Conservation (phyloP, 225 moss, liverwort and hornwort species). For the Polytrichum commune region DNA sequence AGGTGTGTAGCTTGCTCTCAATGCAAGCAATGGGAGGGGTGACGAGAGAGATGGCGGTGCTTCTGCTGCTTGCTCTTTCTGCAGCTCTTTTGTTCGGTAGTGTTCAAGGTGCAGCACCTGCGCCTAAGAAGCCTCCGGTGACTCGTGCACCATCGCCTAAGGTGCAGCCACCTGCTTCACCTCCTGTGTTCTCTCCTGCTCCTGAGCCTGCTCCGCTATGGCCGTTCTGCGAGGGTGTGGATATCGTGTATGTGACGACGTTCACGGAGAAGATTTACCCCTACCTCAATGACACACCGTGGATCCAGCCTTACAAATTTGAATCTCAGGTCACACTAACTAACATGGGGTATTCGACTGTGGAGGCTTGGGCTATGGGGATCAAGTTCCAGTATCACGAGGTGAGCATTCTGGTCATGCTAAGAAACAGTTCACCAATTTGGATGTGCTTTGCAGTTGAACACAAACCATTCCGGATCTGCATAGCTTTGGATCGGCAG, state of each 20-base stretch:
- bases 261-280: conserved; percentile 44
- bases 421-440: not conserved
- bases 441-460: too few species aligned
- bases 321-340: conserved; percentile 29
- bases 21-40: conserved; percentile 29
- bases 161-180: conserved; percentile 5
- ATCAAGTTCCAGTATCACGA: conserved; percentile 61
- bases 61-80: conserved; percentile 7
- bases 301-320: conserved; percentile 75
- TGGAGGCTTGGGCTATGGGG: conserved; percentile 53
- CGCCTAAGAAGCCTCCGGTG: not conserved
- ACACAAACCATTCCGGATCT: too few species aligned
- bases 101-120: conserved; percentile 9
- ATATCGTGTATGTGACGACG: conserved; percentile 24
- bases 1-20: not conserved
- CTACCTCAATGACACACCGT: conserved; percentile 46
- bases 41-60: conserved; percentile 6
- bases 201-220: conserved; percentile 38
- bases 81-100: not conserved
- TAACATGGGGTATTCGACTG: conserved; percentile 73
- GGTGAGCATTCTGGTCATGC: conserved; percentile 25
- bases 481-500: too few species aligned
- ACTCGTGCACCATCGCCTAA: not conserved
- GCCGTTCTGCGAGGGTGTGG: conserved; percentile 50
- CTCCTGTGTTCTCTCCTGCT: conserved; percentile 12